These are phyloP conservation scores for Zygosaccharomyces lentus DNA, from an alignment of 805 yeast genomes.

Conservation along the genomic window DNA sequence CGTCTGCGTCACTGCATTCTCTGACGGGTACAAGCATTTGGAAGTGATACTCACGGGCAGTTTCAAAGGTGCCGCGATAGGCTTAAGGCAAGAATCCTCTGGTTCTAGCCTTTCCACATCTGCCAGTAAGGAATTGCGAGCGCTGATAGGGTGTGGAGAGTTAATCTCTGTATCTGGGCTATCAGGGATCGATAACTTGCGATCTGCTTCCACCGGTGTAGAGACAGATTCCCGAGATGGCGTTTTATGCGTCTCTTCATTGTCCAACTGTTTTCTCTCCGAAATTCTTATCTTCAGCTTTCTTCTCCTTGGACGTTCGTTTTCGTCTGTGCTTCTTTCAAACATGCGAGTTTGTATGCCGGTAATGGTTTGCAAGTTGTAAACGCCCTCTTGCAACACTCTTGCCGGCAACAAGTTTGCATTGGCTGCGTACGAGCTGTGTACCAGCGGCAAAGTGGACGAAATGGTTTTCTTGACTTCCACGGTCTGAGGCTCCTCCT, in stretches of 20 bases:
- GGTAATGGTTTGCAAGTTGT: slow-evolving; percentile 29
- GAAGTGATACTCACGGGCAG: slow-evolving; percentile 10
- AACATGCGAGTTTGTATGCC: slow-evolving; percentile 32
- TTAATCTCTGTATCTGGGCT: slow-evolving; percentile 7
- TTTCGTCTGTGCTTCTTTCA: slow-evolving; percentile 30
- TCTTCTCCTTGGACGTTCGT: slow-evolving; percentile 30
- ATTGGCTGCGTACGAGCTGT: slow-evolving; percentile 6
- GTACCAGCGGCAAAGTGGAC: slow-evolving; percentile 5
- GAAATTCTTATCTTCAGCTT: slow-evolving; percentile 21
- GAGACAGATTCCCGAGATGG: neutral
- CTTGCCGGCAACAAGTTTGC: slow-evolving; percentile 26
- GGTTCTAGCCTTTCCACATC: slow-evolving; percentile 2
- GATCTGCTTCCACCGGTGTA: neutral
- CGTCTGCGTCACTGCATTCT: neutral
- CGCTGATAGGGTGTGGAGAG: slow-evolving; percentile 6
- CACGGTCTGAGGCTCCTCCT: slow-evolving; percentile 6
- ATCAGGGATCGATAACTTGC: neutral
- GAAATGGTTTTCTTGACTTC: slow-evolving; percentile 6
- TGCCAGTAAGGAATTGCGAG: neutral
- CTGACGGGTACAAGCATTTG: slow-evolving; percentile 8
- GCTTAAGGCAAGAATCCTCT: neutral
- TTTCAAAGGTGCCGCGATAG: slow-evolving; percentile 7
- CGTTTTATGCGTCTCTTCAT: neutral
- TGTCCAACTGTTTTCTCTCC: neutral
- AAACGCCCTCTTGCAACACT: slow-evolving; percentile 22